Conservation (phyloP, 371 early-diverging fungal genomes). For the Phascolomyces articulosus region DNA sequence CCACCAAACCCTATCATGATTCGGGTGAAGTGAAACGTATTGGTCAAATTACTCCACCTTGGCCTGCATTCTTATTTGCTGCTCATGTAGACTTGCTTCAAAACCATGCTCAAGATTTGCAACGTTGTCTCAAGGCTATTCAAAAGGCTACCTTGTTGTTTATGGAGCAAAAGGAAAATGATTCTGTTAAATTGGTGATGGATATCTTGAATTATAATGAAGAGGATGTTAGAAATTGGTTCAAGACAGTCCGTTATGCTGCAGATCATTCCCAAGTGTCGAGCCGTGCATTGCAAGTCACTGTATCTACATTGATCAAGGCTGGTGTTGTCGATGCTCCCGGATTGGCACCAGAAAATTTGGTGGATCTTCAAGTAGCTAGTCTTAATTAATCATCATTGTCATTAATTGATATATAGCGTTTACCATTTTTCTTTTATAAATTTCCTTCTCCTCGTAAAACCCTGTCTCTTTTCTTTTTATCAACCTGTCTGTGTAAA, state of each 20-base stretch:
- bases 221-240: slow-evolving; percentile 77
- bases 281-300: slow-evolving; percentile 47
- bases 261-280: slow-evolving; percentile 52
- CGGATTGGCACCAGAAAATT: slow-evolving; percentile 21
- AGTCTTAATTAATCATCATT: background rate
- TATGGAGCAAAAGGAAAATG: slow-evolving; percentile 50
- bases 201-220: slow-evolving; percentile 58
- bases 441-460: too few species aligned
- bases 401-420: too few species aligned
- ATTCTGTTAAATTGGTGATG: slow-evolving; percentile 59
- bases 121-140: slow-evolving; percentile 46
- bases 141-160: slow-evolving; percentile 49
- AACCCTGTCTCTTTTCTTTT: too few species aligned
- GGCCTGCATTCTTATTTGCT: slow-evolving; percentile 88
- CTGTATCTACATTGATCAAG: slow-evolving; percentile 54
- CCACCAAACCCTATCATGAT: slow-evolving; percentile 84
- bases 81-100: slow-evolving; percentile 57
- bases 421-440: too few species aligned
- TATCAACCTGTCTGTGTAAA: slow-evolving; percentile 1
- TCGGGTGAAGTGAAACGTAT: slow-evolving; percentile 71
- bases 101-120: slow-evolving; percentile 8
- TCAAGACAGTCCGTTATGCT: slow-evolving; percentile 68
- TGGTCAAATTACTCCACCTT: slow-evolving; percentile 82
- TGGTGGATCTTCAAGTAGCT: slow-evolving; percentile 15
- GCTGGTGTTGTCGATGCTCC: slow-evolving; percentile 58